A percentile compares a stretch with the other conserved stretches of the same genome.
phyloP scores from a whole-genome alignment of 768 basidiomycete genomes.

The Lepiota brunneoincarnata region DNA sequence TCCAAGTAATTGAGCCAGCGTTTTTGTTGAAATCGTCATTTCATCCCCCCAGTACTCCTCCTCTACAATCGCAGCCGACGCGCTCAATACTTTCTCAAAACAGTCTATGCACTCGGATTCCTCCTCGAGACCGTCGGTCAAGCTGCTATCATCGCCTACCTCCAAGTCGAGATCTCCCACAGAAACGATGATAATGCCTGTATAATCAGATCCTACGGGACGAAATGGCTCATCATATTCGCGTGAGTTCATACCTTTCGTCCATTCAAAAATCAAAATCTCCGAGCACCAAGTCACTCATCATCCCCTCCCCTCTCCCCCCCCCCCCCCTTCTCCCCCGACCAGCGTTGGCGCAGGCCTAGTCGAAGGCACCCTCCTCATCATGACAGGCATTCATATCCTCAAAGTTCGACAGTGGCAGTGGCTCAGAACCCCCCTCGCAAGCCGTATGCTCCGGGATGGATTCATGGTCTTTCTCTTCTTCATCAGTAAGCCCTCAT shows the following conservation, averaged over 20 bases:
- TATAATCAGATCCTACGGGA: neutral
- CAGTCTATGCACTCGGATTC: constrained; percentile 5
- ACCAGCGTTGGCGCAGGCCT: neutral
- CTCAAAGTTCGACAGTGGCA: constrained; percentile 6
- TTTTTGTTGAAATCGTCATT: no score
- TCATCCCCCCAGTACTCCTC: constrained; percentile 16
- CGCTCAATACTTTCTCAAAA: constrained; percentile 9
- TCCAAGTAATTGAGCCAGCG: no score
- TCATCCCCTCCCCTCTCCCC: neutral
- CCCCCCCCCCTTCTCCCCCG: neutral
- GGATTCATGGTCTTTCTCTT: constrained; percentile 8
- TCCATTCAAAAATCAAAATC: no score
- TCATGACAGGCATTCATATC: constrained; percentile 2
- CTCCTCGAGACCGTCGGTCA: constrained; percentile 13
- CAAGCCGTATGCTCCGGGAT: constrained; percentile 9
- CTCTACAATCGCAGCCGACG: constrained; percentile 18
- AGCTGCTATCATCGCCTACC: constrained; percentile 5
- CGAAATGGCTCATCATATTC: neutral
- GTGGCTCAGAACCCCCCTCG: constrained; percentile 5
- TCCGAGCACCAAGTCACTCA: no score
- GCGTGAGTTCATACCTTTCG: constrained; percentile 7
- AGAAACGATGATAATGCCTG: neutral
- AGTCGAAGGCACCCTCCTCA: constrained; percentile 1
- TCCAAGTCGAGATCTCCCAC: neutral
- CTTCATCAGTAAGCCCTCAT: constrained; percentile 1